Evolutionary conservation across 106 monocot genomes (phyloP), one percentile per base, ranked within the genome.

Genomic region (Platanthera zijinensis): DNA sequence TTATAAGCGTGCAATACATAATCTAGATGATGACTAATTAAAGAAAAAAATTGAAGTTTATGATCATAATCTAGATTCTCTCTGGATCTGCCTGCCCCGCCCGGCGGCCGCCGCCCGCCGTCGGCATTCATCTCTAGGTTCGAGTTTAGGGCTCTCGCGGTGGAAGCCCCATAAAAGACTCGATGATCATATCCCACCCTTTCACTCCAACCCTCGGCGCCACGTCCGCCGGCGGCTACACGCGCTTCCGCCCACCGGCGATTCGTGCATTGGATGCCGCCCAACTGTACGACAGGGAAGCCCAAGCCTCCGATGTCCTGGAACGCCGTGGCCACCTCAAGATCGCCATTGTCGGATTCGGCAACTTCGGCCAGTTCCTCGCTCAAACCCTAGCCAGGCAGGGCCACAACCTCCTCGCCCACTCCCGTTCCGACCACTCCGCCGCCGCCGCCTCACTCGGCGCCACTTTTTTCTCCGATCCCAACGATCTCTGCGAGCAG

Each of bases 321-420:
- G 63, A 76, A 18, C 59, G 10, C 15, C 13, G 50, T 5, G 50
- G 69, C 73, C 51, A 62, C 10, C 88, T 91, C 73, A 92, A 92
- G 83, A 86, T 92, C 84, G 91, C 91, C 62, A 80, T 92, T 57
- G 74, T 92, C 48, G 88, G 91, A 9, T 92, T 92, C 84, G 88
- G 91, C 72, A 92, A 92, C 68, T 92, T 88, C 81, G 86, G 92
- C 46, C 84, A 87, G 82, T 90, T 90, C 82, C 80, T 90, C 52
- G 81, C 87, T 71, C 77, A 66, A 6, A 82, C 81, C 57, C 67
- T 92, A 72, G 48, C 80, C 76, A 4, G 46, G 30, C 92, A 89
- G 62, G 89, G 92, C 49, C 92, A 89, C 85, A 50, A 72, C 66
- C 77, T 90, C 13, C 72, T 90, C 77, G 87, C 90, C 53, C 87